Evolutionary conservation across 257 asterid species (phyloP).

Genomic region (Verbascum thapsus): DNA sequence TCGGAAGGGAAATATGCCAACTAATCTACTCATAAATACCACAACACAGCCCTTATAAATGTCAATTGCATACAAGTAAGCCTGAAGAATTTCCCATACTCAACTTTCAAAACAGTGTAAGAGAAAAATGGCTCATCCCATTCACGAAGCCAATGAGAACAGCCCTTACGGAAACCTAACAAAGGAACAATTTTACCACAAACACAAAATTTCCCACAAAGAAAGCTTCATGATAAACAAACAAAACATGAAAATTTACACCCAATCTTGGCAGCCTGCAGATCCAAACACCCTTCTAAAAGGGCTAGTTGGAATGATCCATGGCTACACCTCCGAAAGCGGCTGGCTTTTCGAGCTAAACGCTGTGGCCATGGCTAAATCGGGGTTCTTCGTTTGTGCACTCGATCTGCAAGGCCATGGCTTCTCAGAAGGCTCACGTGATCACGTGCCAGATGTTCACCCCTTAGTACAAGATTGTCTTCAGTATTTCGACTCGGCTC

Average conservation of each 20-base stretch:
- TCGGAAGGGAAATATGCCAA: conserved; percentile 32
- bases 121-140: conserved; percentile 53
- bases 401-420: conserved; percentile 87
- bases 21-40: conserved; percentile 19
- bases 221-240: conserved; percentile 60
- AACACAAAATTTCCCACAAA: conserved; percentile 60
- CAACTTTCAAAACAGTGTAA: neutral
- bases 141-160: conserved; percentile 65
- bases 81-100: neutral
- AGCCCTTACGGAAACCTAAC: conserved; percentile 79
- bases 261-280: conserved; percentile 74
- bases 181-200: conserved; percentile 59
- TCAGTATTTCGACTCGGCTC: conserved; percentile 48
- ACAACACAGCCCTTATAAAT: neutral
- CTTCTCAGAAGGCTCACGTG: conserved; percentile 61
- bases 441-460: conserved; percentile 50
- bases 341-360: conserved; percentile 80
- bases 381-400: conserved; percentile 67
- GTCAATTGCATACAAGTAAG: conserved; percentile 9
- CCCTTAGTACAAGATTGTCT: conserved; percentile 59
- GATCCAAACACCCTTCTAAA: conserved; percentile 19
- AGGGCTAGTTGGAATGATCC: conserved; percentile 79
- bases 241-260: conserved; percentile 52
- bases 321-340: conserved; percentile 80
- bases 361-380: conserved; percentile 72